phyloP scores from a whole-genome alignment of 306 rosid genomes.

The Carpinus viminea region DNA sequence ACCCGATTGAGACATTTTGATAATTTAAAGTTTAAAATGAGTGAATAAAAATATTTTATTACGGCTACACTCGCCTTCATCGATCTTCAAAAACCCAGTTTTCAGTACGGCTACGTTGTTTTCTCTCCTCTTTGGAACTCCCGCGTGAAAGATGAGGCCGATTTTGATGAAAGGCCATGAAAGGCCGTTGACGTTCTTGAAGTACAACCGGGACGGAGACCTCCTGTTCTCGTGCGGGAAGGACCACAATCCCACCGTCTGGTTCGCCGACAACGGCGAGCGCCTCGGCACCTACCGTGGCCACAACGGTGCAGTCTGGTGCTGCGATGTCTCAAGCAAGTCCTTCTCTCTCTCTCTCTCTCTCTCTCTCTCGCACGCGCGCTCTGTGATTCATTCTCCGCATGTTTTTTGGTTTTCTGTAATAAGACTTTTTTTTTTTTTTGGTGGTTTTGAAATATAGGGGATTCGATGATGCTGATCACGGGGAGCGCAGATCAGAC shows the following conservation, averaged over 20 bases:
- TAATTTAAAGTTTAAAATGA: no score
- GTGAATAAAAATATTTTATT: no score
- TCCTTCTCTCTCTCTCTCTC: not conserved
- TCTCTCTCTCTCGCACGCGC: no score
- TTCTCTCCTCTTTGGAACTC: no score
- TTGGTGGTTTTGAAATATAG: conserved; percentile 8
- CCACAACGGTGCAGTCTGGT: conserved; percentile 98
- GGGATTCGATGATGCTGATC: conserved; percentile 62
- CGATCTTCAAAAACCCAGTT: no score
- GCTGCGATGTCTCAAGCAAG: conserved; percentile 86
- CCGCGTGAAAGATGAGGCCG: conserved; percentile 63
- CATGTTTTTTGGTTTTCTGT: not conserved
- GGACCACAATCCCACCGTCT: conserved; percentile 82
- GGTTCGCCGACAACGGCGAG: conserved; percentile 98
- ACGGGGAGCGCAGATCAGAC: conserved; percentile 89
- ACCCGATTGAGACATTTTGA: no score
- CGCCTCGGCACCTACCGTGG: conserved; percentile 87
- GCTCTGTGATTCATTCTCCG: not conserved
- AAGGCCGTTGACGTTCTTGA: conserved; percentile 88
- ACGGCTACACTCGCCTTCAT: no score
- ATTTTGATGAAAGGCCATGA: conserved; percentile 98
- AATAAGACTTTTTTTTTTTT: not conserved
- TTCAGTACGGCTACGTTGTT: no score
- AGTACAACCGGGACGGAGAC: conserved; percentile 86
- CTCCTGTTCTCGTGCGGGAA: conserved; percentile 89